These are phyloP conservation scores for Monilinia laxa DNA, from an alignment of 2,329 filamentous ascomycete genomes.

Conservation along the genomic window DNA sequence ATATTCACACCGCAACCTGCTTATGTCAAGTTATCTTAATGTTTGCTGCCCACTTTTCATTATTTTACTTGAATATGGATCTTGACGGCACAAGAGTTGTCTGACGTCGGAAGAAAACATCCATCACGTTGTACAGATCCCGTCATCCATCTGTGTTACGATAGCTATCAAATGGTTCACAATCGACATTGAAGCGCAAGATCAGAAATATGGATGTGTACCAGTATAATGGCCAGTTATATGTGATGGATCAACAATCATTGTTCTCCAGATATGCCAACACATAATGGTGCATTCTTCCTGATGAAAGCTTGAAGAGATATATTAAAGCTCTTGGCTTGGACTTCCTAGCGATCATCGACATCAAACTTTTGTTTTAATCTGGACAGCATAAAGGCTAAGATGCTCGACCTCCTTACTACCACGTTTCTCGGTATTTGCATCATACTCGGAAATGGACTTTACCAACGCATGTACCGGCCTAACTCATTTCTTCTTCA, in stretches of 20 bases:
- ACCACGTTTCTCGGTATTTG: conserved; percentile 9
- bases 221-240: neutral
- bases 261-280: neutral
- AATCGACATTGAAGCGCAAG: neutral
- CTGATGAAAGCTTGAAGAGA: conserved; percentile 1
- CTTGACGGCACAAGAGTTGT: conserved; percentile 8
- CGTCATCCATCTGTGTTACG: conserved; percentile 9
- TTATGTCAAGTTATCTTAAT: neutral
- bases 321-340: neutral
- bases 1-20: conserved; percentile 18
- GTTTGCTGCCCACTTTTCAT: neutral
- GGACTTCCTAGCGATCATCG: neutral
- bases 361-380: neutral
- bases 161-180: neutral
- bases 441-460: conserved; percentile 13
- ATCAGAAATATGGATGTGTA: neutral
- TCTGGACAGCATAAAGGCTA: neutral
- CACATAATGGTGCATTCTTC: neutral
- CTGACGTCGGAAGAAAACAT: neutral
- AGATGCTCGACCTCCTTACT: conserved; percentile 18
- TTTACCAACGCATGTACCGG: neutral
- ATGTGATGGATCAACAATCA: neutral
- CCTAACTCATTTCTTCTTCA: neutral
- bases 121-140: conserved; percentile 15
- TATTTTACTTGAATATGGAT: neutral